These are phyloP conservation scores for Rhododendron vialii DNA, from an alignment of 148 eudicot species.

Conservation along the genomic window DNA sequence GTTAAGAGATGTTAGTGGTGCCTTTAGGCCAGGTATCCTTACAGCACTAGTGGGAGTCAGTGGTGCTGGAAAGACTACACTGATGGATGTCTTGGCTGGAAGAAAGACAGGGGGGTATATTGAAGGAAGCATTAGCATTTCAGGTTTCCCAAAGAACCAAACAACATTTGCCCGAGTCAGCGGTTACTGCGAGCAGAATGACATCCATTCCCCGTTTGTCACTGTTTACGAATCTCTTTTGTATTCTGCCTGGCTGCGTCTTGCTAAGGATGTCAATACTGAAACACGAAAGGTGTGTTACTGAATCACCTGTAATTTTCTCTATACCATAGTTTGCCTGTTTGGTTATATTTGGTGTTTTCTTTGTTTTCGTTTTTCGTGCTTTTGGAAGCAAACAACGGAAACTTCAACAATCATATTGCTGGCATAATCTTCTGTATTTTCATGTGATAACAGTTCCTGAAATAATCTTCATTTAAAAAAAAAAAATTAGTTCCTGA, in stretches of 20 bases:
- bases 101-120: background rate
- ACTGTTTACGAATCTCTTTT: constrained; percentile 37
- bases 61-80: background rate
- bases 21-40: constrained; percentile 30
- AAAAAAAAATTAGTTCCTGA: background rate
- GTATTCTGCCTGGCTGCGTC: constrained; percentile 40
- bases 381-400: background rate
- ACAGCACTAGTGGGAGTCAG: constrained; percentile 22
- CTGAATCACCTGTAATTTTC: background rate
- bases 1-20: constrained; percentile 17
- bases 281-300: constrained; percentile 31
- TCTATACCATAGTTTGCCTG: background rate
- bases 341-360: background rate
- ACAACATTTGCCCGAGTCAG: background rate
- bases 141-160: background rate
- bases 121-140: constrained; percentile 1
- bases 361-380: background rate
- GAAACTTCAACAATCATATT: background rate
- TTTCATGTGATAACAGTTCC: background rate
- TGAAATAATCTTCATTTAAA: background rate
- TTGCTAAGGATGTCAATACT: constrained; percentile 25
- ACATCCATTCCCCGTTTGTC: constrained; percentile 37
- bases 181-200: constrained; percentile 19
- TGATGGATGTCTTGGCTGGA: constrained; percentile 1
- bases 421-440: background rate